Conservation (phyloP, 2,329 filamentous ascomycete species). For the Dactylellina parvicollis region DNA sequence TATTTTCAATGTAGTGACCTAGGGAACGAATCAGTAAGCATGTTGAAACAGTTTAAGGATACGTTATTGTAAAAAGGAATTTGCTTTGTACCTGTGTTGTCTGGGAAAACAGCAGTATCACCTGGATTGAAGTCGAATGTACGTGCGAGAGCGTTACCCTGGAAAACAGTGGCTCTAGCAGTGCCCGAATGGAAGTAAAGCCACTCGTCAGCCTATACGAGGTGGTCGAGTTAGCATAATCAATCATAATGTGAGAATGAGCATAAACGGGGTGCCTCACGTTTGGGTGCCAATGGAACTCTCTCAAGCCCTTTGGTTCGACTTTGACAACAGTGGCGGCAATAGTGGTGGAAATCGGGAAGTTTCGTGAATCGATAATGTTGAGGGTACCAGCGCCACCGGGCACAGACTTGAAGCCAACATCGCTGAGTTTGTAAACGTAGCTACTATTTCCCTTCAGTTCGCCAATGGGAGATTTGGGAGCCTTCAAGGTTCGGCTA, state of each 20-base stretch:
- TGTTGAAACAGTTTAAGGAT: no score
- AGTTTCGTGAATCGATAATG: conserved; percentile 74
- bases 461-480: conserved; percentile 63
- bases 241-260: conserved; percentile 13
- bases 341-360: conserved; percentile 73
- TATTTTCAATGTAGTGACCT: conserved; percentile 76
- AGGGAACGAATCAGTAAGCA: background rate
- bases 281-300: conserved; percentile 77
- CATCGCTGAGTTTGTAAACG: conserved; percentile 67
- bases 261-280: conserved; percentile 61
- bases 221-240: background rate
- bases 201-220: conserved; percentile 72
- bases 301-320: conserved; percentile 71
- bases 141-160: conserved; percentile 69
- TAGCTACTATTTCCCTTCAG: conserved; percentile 70
- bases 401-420: conserved; percentile 65
- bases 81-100: conserved; percentile 64
- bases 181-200: conserved; percentile 74
- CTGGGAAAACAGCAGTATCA: conserved; percentile 75
- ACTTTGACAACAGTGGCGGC: conserved; percentile 73
- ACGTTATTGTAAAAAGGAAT: background rate
- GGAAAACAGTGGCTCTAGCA: conserved; percentile 72
- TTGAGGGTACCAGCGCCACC: conserved; percentile 71
- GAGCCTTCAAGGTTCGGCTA: conserved; percentile 63
- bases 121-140: conserved; percentile 75